These are phyloP conservation scores for Hura crepitans DNA, from an alignment of 441 rosid species.

Conservation along the genomic window DNA sequence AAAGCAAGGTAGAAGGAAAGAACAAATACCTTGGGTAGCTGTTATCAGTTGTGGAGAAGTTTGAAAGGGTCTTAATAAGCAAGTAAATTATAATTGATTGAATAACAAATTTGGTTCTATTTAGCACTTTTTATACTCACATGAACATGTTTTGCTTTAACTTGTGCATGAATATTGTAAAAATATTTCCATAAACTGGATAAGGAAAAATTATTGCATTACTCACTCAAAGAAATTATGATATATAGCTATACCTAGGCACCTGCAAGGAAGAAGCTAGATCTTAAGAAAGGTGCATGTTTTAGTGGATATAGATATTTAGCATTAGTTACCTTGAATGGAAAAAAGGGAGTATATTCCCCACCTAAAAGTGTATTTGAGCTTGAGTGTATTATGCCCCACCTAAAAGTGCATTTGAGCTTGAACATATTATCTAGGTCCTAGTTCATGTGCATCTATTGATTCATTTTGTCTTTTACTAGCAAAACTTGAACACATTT, in stretches of 20 bases:
- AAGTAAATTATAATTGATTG: constrained; percentile 19
- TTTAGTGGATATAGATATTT: constrained; percentile 98
- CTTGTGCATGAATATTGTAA: neutral
- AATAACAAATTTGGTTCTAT: neutral
- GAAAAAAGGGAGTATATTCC: constrained; percentile 89
- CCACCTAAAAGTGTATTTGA: constrained; percentile 94
- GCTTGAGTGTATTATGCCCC: no score
- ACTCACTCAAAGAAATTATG: constrained; percentile 12
- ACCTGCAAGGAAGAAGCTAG: constrained; percentile 86
- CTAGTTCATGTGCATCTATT: neutral
- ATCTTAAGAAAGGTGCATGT: constrained; percentile 73
- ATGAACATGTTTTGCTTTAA: neutral
- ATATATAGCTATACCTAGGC: constrained; percentile 76
- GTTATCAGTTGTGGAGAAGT: constrained; percentile 83
- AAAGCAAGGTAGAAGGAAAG: constrained; percentile 96
- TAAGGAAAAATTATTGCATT: neutral
- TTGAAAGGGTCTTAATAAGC: constrained; percentile 88
- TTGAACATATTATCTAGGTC: constrained; percentile 69
- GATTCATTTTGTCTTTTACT: constrained; percentile 9
- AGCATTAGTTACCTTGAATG: constrained; percentile 86
- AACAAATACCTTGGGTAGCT: constrained; percentile 74
- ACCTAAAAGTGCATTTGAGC: no score
- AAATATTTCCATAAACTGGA: neutral
- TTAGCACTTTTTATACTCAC: neutral
- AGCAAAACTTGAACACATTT: neutral